Base-by-base conservation (phyloP, 768 basidiomycete genomes). In the Rhodotorula sphaerocarpa region DNA sequence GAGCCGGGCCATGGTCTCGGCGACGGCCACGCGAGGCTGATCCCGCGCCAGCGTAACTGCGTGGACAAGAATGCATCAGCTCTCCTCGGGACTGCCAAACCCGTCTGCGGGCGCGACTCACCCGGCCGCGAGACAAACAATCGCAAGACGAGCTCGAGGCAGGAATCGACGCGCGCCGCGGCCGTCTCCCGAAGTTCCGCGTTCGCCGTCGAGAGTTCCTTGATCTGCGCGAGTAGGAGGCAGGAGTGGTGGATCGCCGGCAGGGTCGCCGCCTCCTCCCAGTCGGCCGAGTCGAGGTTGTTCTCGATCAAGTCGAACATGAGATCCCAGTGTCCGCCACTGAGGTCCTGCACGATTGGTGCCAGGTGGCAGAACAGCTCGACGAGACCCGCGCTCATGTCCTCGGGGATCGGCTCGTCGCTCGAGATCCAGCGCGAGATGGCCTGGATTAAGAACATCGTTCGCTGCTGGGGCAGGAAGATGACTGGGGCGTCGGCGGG, bases 311-410 rank as follows among this genome's bases (percentile, higher is more conserved):
- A 75, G 72, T 96, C 91, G 73, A 88, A 92, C 7, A 91, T 83
- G 39, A 91, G 81, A 52, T 89, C 87, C 95, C 95, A 99, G 75
- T 97, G 95, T 1, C 81, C 78, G 0, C 93, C 95, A 20, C 83
- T 78, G 3, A 93, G 79, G 71, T 83, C 87, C 75, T 96, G 90
- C 62, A 97, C 75, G 57, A 96, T 86, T 4, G 92, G 91, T 3
- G 84, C 88, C 3, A 96, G 78, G 59, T 86, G 79, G 47, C 80
- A 75, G 72, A 89, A 88, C 5, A 95, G 73, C 63, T 83, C 74
- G 23, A 65, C 51, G 4, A 67, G 25, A 20, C 47, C 39, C 10
- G 61, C 55, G 14, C 62, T 34, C 6, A 57, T 39, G 36, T 59
- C 62, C 21, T 70, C 67, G 11, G 86, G 83, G 78, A 93, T 83